Evolutionary conservation across 768 basidiomycete species (phyloP), one percentile per base, ranked within the genome.

Genomic region (Mycena epipterygia): DNA sequence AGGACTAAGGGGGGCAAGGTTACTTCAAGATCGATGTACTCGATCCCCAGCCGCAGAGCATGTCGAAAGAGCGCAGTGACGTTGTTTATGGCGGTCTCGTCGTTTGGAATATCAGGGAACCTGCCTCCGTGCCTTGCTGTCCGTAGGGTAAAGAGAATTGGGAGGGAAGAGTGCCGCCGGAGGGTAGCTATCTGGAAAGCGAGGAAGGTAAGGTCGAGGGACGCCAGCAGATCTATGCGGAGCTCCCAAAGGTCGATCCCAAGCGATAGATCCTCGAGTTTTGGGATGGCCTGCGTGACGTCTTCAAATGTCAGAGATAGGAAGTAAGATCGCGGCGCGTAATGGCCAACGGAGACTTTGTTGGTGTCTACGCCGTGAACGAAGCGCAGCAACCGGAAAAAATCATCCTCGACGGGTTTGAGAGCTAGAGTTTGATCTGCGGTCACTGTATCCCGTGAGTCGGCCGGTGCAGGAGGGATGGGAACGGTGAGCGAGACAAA

Each of bases 161-260:
- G 94, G 3, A 95, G 84, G 3, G 84, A 74, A 0, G 92, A 90
- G 33, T 82, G 81, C 37, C 89, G 87, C 33, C 93, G 88, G 21
- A 95, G 84, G 9, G 86, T 85, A 2, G 91, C 84, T 46, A 95
- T 79, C 72, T 95, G 94, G 12, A 85, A 83, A 1, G 89, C 84
- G 51, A 95, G 90, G 74, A 91, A 93, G 5, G 82, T 79, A 37
- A 59, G 72, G 57, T 79, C 76, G 52, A 73, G 71, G 5, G 74
- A 88, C 5, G 85, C 86, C 21, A 95, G 84, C 16, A 95, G 84
- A 76, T 95, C 93, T 13, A 91, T 91, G 16, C 93, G 90, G 16
- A 95, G 78, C 77, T 94, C 93, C 74, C 94, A 83, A 0, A 92
- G 92, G 75, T 95, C 93, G 11, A 89, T 90, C 12, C 93, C 94